Percentiles rank a stretch among this genome's conserved stretches.
Conservation (phyloP, 371 early-diverging fungal genomes). For the Mortierella sp. region DNA sequence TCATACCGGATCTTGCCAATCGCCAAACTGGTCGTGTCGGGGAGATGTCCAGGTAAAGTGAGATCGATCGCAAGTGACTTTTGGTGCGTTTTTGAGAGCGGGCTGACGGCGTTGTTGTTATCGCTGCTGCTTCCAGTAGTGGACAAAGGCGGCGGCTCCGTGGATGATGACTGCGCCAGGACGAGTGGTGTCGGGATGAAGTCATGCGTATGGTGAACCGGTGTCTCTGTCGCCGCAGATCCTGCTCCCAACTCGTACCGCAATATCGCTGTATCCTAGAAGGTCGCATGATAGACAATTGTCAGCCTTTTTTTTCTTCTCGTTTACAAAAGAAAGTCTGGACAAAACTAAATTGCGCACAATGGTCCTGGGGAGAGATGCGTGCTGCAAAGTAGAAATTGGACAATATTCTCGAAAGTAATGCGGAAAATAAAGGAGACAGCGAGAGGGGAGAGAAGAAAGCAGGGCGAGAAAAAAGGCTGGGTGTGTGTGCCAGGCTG, state of each 20-base stretch:
- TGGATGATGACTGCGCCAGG: conserved; percentile 11
- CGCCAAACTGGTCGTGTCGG: conserved; percentile 33
- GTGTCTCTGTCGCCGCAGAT: conserved; percentile 37
- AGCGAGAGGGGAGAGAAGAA: not conserved
- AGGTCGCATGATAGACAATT: not conserved
- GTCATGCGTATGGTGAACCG: conserved; percentile 55
- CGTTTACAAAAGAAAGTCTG: too few relatives aligned
- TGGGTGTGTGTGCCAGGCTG: not conserved
- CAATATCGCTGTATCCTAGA: conserved; percentile 52
- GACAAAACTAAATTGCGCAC: too few relatives aligned
- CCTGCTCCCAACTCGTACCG: conserved; percentile 41
- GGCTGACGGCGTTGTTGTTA: not conserved
- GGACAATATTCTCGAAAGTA: not conserved
- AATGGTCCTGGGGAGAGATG: not conserved
- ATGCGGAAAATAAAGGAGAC: not conserved
- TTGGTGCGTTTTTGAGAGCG: conserved; percentile 13
- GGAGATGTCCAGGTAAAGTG: conserved; percentile 49
- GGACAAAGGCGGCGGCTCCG: not conserved
- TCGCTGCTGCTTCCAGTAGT: conserved; percentile 2
- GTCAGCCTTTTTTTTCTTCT: not conserved
- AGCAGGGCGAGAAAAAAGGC: not conserved
- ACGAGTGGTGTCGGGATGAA: conserved; percentile 48
- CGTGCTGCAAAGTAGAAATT: not conserved
- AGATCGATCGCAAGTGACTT: conserved; percentile 46
- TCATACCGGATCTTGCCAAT: conserved; percentile 56